Evolutionary conservation across 2,329 filamentous ascomycete genomes (phyloP).

Genomic region (Calonectria crousiana): DNA sequence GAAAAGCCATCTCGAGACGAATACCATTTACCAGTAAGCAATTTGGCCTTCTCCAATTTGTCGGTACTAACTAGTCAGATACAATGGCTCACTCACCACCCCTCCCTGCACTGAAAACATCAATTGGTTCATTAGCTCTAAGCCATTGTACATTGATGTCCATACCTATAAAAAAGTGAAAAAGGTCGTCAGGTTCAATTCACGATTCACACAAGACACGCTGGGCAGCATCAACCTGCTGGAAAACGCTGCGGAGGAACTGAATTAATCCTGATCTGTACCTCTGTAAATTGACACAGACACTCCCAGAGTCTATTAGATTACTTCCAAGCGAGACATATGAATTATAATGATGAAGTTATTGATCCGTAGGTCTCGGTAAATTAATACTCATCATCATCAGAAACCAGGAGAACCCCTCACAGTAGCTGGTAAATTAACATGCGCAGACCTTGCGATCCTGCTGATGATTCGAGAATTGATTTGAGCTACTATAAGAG

Average conservation of each 20-base stretch:
- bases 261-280: background rate
- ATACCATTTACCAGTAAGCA: background rate
- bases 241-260: background rate
- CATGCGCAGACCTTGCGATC: too few relatives aligned
- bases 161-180: background rate
- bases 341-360: too few relatives aligned
- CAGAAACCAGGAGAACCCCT: too few relatives aligned
- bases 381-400: too few relatives aligned
- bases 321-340: too few relatives aligned
- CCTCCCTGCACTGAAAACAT: background rate
- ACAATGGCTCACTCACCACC: background rate
- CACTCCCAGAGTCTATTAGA: too few relatives aligned
- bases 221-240: background rate
- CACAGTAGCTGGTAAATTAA: too few relatives aligned
- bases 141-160: background rate
- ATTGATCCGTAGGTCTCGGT: too few relatives aligned
- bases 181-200: background rate
- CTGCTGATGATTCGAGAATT: too few relatives aligned
- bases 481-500: too few relatives aligned
- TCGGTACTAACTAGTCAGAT: background rate
- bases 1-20: background rate
- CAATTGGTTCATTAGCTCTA: background rate
- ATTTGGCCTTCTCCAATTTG: background rate
- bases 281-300: too few relatives aligned
- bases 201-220: background rate